Evolutionary conservation across 306 rosid genomes (phyloP), one percentile per base, ranked within the genome.

Genomic region (Urtica urens): DNA sequence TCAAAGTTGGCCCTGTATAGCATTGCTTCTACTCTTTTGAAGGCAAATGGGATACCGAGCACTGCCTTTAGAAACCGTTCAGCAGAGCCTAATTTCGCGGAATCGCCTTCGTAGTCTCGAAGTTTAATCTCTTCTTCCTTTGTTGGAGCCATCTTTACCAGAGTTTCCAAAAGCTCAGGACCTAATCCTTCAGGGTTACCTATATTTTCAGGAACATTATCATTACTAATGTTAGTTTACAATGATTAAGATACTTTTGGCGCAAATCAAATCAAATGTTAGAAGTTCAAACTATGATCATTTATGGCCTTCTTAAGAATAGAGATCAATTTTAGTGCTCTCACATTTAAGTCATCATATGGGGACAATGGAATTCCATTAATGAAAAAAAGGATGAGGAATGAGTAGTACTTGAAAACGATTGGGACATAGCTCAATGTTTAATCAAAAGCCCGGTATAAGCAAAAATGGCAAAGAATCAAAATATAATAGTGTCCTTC

Each of bases 111-210:
- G 28, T 77, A 79, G 65, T 77, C 83, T 60, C 70, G 75, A 27
- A 90, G 87, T 59, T 85, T 90, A 50, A 85, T 85, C 76, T 90
- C 99, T 65, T 90, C 99, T 67, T 90, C 99, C 68, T 90, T 90
- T 30, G 99, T 90, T 27, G 99, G 99, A 57, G 99, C 95, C 99
- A 90, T 90, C 82, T 90, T 90, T 38, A 90, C 95, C 14, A 90
- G 81, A 26, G 95, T 90, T 76, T 90, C 99, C 77, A 90, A 69
- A 64, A 90, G 87, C 77, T 90, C 99, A 10, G 82, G 44, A 14
- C 94, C 95, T 70, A 90, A 79, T 53, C 87, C 86, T 77, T 90
- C 95, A 3, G 92, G 87, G 68, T 77, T 85, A 44, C 99, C 99
- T 90, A 59, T 73, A 62, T 75, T 35, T n/a, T n/a, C n/a, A n/a